Conservation (phyloP, 108 stramenopile species). For the Epithemia pelagica region DNA sequence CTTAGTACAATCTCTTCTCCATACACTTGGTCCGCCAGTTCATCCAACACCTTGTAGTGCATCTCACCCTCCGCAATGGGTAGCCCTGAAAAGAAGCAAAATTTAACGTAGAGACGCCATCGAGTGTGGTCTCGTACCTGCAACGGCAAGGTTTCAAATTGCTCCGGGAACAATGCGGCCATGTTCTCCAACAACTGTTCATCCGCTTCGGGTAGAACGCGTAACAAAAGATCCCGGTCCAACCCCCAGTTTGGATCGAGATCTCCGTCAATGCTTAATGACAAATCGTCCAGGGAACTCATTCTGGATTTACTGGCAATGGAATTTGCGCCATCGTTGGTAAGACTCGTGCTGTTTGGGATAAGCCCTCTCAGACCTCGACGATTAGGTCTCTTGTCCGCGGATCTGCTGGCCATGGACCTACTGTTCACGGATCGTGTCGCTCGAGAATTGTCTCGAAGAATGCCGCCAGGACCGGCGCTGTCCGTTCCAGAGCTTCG, state of each 20-base stretch:
- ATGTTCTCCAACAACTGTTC: conserved; percentile 51
- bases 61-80: conserved; percentile 87
- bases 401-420: neutral
- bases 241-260: conserved; percentile 45
- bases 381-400: neutral
- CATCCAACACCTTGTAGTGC: conserved; percentile 69
- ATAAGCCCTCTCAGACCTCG: neutral
- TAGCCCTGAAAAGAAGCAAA: conserved; percentile 82
- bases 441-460: neutral
- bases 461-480: neutral
- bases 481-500: neutral
- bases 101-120: conserved; percentile 75
- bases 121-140: conserved; percentile 57
- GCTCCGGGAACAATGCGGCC: conserved; percentile 46
- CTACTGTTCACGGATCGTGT: neutral
- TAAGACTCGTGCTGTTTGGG: neutral
- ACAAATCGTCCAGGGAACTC: conserved; percentile 18
- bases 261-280: conserved; percentile 39
- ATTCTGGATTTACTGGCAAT: neutral
- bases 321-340: neutral
- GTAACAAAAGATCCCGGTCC: conserved; percentile 39
- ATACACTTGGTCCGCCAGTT: conserved; percentile 25
- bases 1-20: conserved; percentile 59
- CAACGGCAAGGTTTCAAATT: conserved; percentile 65
- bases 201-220: conserved; percentile 43